Evolutionary conservation across 208 protist species (phyloP).

Genomic region (Trypanosomatidae sp.): DNA sequence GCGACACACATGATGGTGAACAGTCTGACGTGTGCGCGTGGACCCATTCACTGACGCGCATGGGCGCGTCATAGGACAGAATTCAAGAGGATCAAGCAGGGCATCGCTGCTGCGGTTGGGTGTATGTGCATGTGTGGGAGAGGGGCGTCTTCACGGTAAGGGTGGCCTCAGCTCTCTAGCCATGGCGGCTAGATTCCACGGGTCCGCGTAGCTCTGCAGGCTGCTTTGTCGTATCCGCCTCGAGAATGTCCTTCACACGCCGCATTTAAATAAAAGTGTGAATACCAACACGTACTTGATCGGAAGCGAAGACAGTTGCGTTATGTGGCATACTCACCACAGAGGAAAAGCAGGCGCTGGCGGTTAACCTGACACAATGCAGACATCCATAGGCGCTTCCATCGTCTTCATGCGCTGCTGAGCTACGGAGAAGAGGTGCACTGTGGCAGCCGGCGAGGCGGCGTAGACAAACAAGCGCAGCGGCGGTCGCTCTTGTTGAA

Average conservation of each 20-base stretch:
- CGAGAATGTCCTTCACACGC: not conserved
- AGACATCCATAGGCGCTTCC: constrained; percentile 22
- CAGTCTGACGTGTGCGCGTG: not conserved
- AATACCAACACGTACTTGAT: not conserved
- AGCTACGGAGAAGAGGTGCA: constrained; percentile 18
- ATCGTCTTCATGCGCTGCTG: constrained; percentile 20
- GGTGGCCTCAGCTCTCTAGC: not conserved
- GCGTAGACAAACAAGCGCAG: constrained; percentile 50
- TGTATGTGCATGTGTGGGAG: not conserved
- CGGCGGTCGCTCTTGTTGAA: constrained; percentile 25
- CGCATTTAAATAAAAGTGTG: not conserved
- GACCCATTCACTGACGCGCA: not conserved
- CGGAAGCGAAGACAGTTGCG: not conserved
- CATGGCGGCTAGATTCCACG: not conserved
- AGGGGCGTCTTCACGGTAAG: not conserved
- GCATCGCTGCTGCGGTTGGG: not conserved
- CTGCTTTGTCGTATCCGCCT: not conserved
- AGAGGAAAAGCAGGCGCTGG: not conserved
- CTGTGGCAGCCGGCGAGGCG: constrained; percentile 4
- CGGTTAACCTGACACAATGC: constrained; percentile 12
- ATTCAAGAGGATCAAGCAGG: not conserved
- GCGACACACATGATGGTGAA: not conserved
- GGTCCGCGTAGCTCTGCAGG: not conserved
- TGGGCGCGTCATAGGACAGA: not conserved
- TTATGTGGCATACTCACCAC: not conserved